Evolutionary conservation across 345 rosid genomes (phyloP).

Genomic region (Populus deltoides): DNA sequence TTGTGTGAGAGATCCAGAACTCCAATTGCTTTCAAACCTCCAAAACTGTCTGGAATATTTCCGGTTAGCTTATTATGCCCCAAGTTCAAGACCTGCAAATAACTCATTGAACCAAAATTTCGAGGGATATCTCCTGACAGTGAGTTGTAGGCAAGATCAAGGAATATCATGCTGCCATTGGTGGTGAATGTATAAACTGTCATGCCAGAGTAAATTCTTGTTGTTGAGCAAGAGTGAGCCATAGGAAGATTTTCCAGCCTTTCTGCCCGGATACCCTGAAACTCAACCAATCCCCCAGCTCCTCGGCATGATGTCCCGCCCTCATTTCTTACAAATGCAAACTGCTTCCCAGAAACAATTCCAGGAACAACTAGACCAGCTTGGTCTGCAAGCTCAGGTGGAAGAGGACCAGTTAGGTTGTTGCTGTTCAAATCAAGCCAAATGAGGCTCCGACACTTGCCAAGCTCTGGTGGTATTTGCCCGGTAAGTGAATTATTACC

Average conservation of each 20-base stretch:
- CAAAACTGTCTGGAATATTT: constrained; percentile 69
- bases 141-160: constrained; percentile 76
- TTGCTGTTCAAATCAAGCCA: constrained; percentile 98
- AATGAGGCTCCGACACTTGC: constrained; percentile 71
- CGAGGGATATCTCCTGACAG: constrained; percentile 70
- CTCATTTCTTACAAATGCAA: constrained; percentile 91
- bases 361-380: constrained; percentile 77
- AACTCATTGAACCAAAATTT: constrained; percentile 59
- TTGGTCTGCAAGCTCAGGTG: constrained; percentile 61
- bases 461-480: constrained; percentile 64
- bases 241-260: constrained; percentile 68
- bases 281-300: constrained; percentile 94
- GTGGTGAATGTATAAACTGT: constrained; percentile 67
- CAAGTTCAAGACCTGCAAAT: constrained; percentile 84
- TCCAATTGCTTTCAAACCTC: constrained; percentile 70
- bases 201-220: constrained; percentile 78
- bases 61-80: constrained; percentile 82
- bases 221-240: constrained; percentile 86
- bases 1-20: constrained; percentile 94
- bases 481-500: constrained; percentile 89
- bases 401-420: constrained; percentile 54
- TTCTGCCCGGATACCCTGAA: constrained; percentile 70
- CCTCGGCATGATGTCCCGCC: constrained; percentile 96
- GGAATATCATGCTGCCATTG: constrained; percentile 89
- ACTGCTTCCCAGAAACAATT: constrained; percentile 81